Evolutionary conservation across 2,329 filamentous ascomycete genomes (phyloP), one percentile per base, ranked within the genome.

Genomic region (Bisporella sp.): DNA sequence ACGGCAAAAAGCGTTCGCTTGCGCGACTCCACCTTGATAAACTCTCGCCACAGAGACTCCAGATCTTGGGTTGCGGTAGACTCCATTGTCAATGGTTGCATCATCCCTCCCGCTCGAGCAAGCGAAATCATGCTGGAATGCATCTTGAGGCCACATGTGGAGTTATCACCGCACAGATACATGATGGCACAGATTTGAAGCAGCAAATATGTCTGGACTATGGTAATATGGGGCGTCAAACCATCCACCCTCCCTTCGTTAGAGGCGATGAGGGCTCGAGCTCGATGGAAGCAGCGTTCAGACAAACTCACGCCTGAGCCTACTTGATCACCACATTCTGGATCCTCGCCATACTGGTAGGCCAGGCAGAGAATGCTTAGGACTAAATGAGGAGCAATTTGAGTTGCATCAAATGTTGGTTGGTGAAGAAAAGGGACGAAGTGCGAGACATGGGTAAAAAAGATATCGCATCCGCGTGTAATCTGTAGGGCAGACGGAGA

Each of bases 181-280:
- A 72, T 67, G 62, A 71, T 71, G n/a, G 69, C 63, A 47, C 62
- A 71, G 6, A 71, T 66, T 46, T 73, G 63, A 2, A 73, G 64
- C 5, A 73, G 56, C 2, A 71, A 50, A 31, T 69, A 69, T 3
- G 67, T 57, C 49, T 73, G 71, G 0, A 72, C 62, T 11, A 68
- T 52, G 5, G 57, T 47, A 6, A 68, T 53, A 11, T 59, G 60
- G 3, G 64, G 45, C 7, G 49, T 35, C 12, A 50, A 32, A 39
- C 53, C 51, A 4, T 58, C 51, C 3, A 45, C 21, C 11, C 37
- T 51, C 7, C 41, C 51, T 43, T 66, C 59, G 2, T 57, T 55
- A 3, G 54, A 52, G 5, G 54, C 48, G n/a, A 65, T 44, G 4
- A 67, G 52, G 6, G 49, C 50, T 4, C 65, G 64, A 21, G 65